These are phyloP conservation scores for Schoenoplectus triqueter DNA, from an alignment of 202 grass and related monocot species.

Conservation along the genomic window DNA sequence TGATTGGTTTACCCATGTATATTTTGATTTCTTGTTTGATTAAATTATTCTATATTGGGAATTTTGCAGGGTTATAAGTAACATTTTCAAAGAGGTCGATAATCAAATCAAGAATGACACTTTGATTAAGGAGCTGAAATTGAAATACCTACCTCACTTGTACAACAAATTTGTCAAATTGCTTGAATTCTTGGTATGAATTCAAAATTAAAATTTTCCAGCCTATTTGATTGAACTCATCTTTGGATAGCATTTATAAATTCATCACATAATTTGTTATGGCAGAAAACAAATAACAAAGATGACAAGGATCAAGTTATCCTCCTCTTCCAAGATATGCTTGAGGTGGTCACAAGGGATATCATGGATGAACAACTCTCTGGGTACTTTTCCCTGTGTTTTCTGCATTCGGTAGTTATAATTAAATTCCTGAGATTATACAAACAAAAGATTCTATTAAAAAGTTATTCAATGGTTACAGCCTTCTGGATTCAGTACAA, in stretches of 20 bases:
- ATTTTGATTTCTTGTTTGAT: constrained; percentile 10
- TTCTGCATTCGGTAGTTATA: not conserved
- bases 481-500: constrained; percentile 75
- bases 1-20: not conserved
- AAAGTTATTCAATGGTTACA: constrained; percentile 39
- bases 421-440: not conserved
- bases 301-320: constrained; percentile 76
- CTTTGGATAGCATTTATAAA: not conserved
- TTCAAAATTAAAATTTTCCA: constrained; percentile 33
- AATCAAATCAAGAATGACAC: constrained; percentile 39
- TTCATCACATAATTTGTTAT: constrained; percentile 44
- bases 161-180: constrained; percentile 85
- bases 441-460: constrained; percentile 12
- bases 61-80: constrained; percentile 67
- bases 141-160: constrained; percentile 75
- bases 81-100: constrained; percentile 70
- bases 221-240: constrained; percentile 37
- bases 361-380: constrained; percentile 80
- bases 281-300: constrained; percentile 79
- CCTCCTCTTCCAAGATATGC: constrained; percentile 99
- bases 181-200: constrained; percentile 79
- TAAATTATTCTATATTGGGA: not conserved
- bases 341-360: constrained; percentile 96
- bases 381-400: constrained; percentile 42
- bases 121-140: constrained; percentile 60